Conservation (phyloP, 305 asterid species). For the Salvia sclarea region DNA sequence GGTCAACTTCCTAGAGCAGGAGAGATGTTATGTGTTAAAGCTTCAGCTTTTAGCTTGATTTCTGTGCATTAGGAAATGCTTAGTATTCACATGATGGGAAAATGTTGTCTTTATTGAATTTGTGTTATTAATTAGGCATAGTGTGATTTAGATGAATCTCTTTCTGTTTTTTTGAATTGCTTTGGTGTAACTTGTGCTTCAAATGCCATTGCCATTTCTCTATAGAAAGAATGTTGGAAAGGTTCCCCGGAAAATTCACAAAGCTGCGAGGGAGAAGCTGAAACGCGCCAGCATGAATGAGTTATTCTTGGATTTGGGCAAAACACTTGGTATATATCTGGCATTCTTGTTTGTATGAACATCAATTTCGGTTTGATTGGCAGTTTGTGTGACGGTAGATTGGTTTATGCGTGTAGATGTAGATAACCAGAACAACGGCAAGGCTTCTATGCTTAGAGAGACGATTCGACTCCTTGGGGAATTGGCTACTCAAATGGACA, state of each 20-base stretch:
- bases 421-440: slow-evolving; percentile 47
- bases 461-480: slow-evolving; percentile 50
- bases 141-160: background rate
- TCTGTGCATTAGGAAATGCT: background rate
- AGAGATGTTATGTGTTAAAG: background rate
- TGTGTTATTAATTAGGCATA: too few species aligned
- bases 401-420: slow-evolving; percentile 37
- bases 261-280: slow-evolving; percentile 74
- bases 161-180: background rate
- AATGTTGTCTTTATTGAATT: background rate
- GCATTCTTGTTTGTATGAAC: background rate
- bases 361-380: background rate
- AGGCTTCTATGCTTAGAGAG: slow-evolving; percentile 55
- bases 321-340: slow-evolving; percentile 51
- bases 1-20: background rate
- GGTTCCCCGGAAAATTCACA: slow-evolving; percentile 55
- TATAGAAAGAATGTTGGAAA: slow-evolving; percentile 42
- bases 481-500: slow-evolving; percentile 44
- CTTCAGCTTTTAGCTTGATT: background rate
- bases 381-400: background rate
- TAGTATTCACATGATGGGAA: background rate
- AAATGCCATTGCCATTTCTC: slow-evolving; percentile 16
- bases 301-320: slow-evolving; percentile 51
- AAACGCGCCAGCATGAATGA: slow-evolving; percentile 65
- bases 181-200: slow-evolving; percentile 16